These are phyloP conservation scores for Grosmannia serpens DNA, from an alignment of 2,329 filamentous ascomycete species.

Conservation along the genomic window DNA sequence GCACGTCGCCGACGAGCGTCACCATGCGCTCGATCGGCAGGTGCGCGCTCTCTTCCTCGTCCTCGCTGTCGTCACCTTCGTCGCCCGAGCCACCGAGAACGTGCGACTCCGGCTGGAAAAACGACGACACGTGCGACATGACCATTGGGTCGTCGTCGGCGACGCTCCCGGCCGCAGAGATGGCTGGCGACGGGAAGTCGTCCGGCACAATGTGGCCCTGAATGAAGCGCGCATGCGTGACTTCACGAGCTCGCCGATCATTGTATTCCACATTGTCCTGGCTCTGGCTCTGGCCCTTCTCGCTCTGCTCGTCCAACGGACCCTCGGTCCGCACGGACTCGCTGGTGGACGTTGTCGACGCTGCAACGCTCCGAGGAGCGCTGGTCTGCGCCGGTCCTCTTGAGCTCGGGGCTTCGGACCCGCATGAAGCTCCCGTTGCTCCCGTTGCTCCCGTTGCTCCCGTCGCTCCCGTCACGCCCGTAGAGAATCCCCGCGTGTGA, in stretches of 20 bases:
- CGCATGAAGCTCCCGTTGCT: too few species aligned
- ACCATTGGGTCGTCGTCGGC: constrained; percentile 72
- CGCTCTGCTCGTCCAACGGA: constrained; percentile 14
- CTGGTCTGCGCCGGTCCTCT: not conserved
- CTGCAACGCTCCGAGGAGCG: not conserved
- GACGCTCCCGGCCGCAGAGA: constrained; percentile 56
- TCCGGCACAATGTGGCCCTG: constrained; percentile 95
- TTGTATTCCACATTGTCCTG: constrained; percentile 45
- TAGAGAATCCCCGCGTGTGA: not conserved
- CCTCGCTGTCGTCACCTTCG: constrained; percentile 71
- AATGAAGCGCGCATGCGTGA: constrained; percentile 81
- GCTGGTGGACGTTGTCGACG: not conserved
- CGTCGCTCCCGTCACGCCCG: not conserved
- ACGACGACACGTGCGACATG: constrained; percentile 67
- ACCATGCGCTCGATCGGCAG: constrained; percentile 87
- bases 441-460: too few species aligned
- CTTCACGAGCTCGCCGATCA: constrained; percentile 74
- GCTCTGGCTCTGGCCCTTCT: constrained; percentile 14
- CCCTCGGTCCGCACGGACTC: not conserved
- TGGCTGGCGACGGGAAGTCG: constrained; percentile 69
- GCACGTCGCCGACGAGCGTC: constrained; percentile 92
- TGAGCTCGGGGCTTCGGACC: not conserved
- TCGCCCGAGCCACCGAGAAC: constrained; percentile 77
- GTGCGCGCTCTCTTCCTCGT: constrained; percentile 58
- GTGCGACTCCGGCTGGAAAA: constrained; percentile 57